Evolutionary conservation across 192 early-diverging fungal species (phyloP), one percentile per base, ranked within the genome.

Genomic region (Entomortierella lignicola): DNA sequence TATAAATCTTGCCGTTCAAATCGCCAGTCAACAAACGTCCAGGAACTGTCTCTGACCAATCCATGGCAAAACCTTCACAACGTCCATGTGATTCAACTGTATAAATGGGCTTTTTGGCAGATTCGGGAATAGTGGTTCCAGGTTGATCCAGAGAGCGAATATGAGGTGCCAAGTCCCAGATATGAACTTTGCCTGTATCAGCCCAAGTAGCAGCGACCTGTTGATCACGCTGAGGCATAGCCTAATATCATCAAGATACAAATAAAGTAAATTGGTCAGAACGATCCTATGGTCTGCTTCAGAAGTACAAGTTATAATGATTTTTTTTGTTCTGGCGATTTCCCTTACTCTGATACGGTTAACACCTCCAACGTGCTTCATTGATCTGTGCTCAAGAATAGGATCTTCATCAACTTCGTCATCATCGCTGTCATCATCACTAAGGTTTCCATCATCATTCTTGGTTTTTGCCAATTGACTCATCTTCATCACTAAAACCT

Each of bases 401-500:
- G 97, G 96, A 65, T 99, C 96, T 56, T 98, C 96, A 82, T 98
- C 98, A 8, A 98, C 85, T 68, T 92, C 93, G 58, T 94, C 91
- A 52, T 91, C 91, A 59, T 95, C 92, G 25, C 88, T 86, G 30
- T 92, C 89, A 51, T 85, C 86, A 44, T 91, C 91, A 29, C 89
- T 90, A n/a, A 93, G 93, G 47, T 91, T 87, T 60, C 77, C 77
- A 71, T 95, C 95, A 81, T 97, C 95, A 77, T 96, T 87, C 84
- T 96, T 95, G 23, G 97, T 99, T 66, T 92, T 91, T 71, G 95
- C 92, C 30, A 99, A 81, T 66, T 95, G 93, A 42, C 92, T 92
- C 94, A 98, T 91, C 83, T 98, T 98, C 92, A 99, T 96, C 44
- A 99, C 80, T 37, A 97, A 85, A 32, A 99, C 75, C 71, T 98